A percentile compares a stretch with the other conserved stretches of the same genome.
Evolutionary conservation across 2,329 filamentous ascomycete genomes (phyloP).

Genomic region (Talaromyces sp.): DNA sequence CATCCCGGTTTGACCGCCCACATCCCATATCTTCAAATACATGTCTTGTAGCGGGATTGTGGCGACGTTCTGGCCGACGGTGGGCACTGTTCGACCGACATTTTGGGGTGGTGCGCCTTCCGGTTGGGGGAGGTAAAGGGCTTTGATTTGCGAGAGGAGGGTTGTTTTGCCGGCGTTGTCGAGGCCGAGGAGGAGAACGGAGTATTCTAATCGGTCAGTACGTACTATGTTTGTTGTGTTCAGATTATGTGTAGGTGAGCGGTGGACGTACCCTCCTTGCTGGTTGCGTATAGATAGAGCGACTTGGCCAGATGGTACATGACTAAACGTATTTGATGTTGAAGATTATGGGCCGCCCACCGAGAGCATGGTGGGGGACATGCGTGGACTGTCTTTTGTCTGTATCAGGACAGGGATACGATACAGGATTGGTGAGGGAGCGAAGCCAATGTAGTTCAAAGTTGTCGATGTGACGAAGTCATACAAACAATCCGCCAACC

Average conservation of each 20-base stretch:
- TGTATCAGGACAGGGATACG: background rate
- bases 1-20: constrained; percentile 85
- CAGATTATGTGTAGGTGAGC: background rate
- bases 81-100: constrained; percentile 82
- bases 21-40: constrained; percentile 98
- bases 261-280: constrained; percentile 72
- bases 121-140: constrained; percentile 58
- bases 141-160: constrained; percentile 93
- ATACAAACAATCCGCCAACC: no score
- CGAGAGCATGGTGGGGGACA: constrained; percentile 14
- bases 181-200: constrained; percentile 89
- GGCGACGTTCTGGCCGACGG: constrained; percentile 93
- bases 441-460: no score
- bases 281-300: constrained; percentile 89
- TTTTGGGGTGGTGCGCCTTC: constrained; percentile 46
- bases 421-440: background rate
- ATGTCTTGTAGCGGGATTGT: constrained; percentile 87
- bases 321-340: constrained; percentile 10
- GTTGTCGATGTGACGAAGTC: no score
- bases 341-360: constrained; percentile 7
- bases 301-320: constrained; percentile 98
- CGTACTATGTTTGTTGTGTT: no score
- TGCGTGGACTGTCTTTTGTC: background rate
- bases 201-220: constrained; percentile 65
- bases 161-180: constrained; percentile 99